Percentiles rank a stretch among this genome's conserved stretches.
Conservation (phyloP, 2,329 filamentous ascomycete species). For the Tolypocladium cylindrosporum region DNA sequence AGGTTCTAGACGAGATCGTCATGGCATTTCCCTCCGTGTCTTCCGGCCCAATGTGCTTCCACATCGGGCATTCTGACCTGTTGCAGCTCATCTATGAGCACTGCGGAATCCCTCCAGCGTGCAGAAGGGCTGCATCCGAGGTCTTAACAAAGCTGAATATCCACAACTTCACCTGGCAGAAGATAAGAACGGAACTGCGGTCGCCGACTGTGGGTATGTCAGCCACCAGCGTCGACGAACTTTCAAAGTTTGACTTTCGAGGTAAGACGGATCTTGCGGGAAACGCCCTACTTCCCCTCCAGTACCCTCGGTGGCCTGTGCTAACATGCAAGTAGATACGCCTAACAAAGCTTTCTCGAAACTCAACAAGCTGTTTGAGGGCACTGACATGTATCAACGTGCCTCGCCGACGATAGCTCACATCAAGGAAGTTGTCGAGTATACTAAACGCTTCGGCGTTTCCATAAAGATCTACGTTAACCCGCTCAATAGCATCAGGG, state of each 20-base stretch:
- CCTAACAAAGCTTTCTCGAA: slow-evolving; percentile 47
- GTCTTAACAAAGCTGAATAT: slow-evolving; percentile 81
- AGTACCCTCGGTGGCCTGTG: slow-evolving; percentile 1
- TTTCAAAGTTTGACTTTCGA: slow-evolving; percentile 85
- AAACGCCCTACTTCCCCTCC: neutral
- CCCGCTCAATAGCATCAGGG: slow-evolving; percentile 79
- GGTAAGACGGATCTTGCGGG: slow-evolving; percentile 31
- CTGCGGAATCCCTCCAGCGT: slow-evolving; percentile 64
- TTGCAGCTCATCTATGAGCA: slow-evolving; percentile 83
- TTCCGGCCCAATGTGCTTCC: slow-evolving; percentile 70
- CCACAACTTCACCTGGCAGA: slow-evolving; percentile 69
- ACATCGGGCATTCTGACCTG: slow-evolving; percentile 81
- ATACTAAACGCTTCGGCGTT: slow-evolving; percentile 66
- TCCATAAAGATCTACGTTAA: slow-evolving; percentile 72
- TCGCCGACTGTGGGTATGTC: slow-evolving; percentile 74
- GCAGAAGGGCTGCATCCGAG: slow-evolving; percentile 67
- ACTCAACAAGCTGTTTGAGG: slow-evolving; percentile 50
- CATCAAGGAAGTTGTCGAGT: slow-evolving; percentile 66
- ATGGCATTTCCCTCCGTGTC: slow-evolving; percentile 67
- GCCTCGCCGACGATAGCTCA: slow-evolving; percentile 70
- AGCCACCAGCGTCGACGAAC: slow-evolving; percentile 81
- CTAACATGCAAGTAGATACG: slow-evolving; percentile 29
- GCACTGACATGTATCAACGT: slow-evolving; percentile 60
- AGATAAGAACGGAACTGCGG: slow-evolving; percentile 71
- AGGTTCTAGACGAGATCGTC: slow-evolving; percentile 87